A percentile compares a stretch with the other conserved stretches of the same genome.
Evolutionary conservation across 345 rosid genomes (phyloP).

Genomic region (Chamaenerion angustifolium): DNA sequence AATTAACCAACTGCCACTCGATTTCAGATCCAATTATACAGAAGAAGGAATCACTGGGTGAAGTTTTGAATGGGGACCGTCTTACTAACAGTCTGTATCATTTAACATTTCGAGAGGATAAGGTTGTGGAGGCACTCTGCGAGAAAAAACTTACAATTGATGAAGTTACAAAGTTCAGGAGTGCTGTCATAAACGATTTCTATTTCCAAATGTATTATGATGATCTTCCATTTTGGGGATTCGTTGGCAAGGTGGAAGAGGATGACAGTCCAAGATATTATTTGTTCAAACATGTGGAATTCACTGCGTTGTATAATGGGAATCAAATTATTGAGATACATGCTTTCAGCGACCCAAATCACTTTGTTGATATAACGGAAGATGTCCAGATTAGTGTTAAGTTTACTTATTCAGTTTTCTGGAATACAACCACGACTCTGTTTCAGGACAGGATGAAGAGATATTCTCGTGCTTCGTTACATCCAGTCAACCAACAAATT

Average conservation of each 20-base stretch:
- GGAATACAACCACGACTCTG: constrained; percentile 46
- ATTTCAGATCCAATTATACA: constrained; percentile 39
- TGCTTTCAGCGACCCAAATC: constrained; percentile 52
- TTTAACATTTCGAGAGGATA: constrained; percentile 43
- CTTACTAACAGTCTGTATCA: constrained; percentile 36
- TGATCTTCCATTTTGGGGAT: constrained; percentile 90
- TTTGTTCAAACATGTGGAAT: constrained; percentile 54
- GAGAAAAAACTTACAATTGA: constrained; percentile 27
- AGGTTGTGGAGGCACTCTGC: constrained; percentile 26
- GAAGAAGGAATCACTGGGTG: constrained; percentile 59
- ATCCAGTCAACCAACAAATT: constrained; percentile 37
- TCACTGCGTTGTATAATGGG: constrained; percentile 50
- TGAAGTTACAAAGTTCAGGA: constrained; percentile 42
- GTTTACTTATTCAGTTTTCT: constrained; percentile 63
- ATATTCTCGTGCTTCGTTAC: constrained; percentile 38
- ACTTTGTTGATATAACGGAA: constrained; percentile 51
- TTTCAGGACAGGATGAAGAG: constrained; percentile 49
- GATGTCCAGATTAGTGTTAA: constrained; percentile 41
- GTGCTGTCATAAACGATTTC: constrained; percentile 42
- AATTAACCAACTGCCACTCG: constrained; percentile 1
- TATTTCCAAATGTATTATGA: constrained; percentile 85
- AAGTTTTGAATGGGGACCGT: constrained; percentile 73
- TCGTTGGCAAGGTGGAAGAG: constrained; percentile 61
- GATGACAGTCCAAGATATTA: constrained; percentile 27
- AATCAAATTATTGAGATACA: constrained; percentile 37